Base-by-base conservation (phyloP, 2,329 filamentous ascomycete species). In the Fusarium pininemorale region DNA sequence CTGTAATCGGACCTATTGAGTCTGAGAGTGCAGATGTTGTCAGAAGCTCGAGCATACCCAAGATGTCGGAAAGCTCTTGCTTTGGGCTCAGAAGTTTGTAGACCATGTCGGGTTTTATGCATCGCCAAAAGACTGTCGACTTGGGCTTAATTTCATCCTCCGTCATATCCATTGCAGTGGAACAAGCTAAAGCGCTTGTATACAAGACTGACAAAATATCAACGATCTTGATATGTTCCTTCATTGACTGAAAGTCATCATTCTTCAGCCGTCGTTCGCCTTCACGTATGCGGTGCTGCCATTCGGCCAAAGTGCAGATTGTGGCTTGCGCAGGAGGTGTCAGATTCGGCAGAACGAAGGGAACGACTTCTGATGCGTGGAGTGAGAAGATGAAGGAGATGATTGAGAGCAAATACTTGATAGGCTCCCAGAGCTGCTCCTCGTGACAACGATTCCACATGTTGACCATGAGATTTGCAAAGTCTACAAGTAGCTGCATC, bases 391-490 rank as follows among this genome's bases (percentile, higher is more conserved):
- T 88, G 70, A 92, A 91, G 18, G 87, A 85, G 18, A 94, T 79
- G 39, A 94, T 84, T 28, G 91, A 88, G 28, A 93, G 84, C 7
- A 96, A 83, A 42, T 94, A 85, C 70, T 88, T 88, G 45, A 95
- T 85, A 0, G 93, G 92, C 16, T 85, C 84, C 77, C 90, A 90
- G 81, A 90, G 84, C 73, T 86, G 85, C 75, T 95, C 92, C 16
- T 88, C 84, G 12, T 91, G 82, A 78, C 93, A 95, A 26, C 86
- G 87, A 22, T 86, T 85, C 93, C 94, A 96, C 20, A 96, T 81
- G 22, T 87, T 85, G 56, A 94, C 86, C 26, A 95, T 82, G 37
- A 90, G 84, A 55, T 89, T 85, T 57, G 90, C 90, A 72, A 95
- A 91, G 68, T 91, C 89, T 15, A 91, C 83, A 3, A 92, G 87